phyloP scores from a whole-genome alignment of 148 eudicot genomes.

The Camellia granthamiana region DNA sequence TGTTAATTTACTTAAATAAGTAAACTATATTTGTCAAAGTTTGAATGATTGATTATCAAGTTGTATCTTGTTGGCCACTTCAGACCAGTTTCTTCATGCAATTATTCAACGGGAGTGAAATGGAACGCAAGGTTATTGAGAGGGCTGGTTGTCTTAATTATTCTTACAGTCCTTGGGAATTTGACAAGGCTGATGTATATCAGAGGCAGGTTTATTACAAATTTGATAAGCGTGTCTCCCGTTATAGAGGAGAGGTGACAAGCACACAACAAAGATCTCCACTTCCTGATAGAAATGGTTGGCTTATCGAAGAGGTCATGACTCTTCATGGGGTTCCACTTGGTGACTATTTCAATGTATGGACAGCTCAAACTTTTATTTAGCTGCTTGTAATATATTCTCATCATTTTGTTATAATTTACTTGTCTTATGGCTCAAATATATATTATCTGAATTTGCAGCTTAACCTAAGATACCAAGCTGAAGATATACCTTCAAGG shows the following conservation, averaged over 20 bases:
- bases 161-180: conserved; percentile 83
- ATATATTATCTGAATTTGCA: conserved; percentile 31
- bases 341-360: conserved; percentile 78
- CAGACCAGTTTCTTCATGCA: conserved; percentile 84
- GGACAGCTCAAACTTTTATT: conserved; percentile 10
- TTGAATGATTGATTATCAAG: conserved; percentile 3
- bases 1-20: neutral
- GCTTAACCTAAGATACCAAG: conserved; percentile 80
- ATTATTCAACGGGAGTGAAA: conserved; percentile 68
- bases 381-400: neutral
- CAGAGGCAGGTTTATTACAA: conserved; percentile 84
- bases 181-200: conserved; percentile 65
- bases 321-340: conserved; percentile 93
- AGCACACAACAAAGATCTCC: conserved; percentile 78
- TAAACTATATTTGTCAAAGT: neutral
- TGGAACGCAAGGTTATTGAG: conserved; percentile 77
- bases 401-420: neutral
- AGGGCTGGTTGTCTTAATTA: conserved; percentile 80
- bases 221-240: conserved; percentile 68
- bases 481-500: conserved; percentile 60
- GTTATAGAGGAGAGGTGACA: conserved; percentile 90
- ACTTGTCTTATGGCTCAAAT: conserved; percentile 7
- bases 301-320: conserved; percentile 90
- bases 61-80: conserved; percentile 16
- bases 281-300: conserved; percentile 67